Evolutionary conservation across 768 basidiomycete genomes (phyloP), one percentile per base, ranked within the genome.

Genomic region (Psilocybe tampanensis): DNA sequence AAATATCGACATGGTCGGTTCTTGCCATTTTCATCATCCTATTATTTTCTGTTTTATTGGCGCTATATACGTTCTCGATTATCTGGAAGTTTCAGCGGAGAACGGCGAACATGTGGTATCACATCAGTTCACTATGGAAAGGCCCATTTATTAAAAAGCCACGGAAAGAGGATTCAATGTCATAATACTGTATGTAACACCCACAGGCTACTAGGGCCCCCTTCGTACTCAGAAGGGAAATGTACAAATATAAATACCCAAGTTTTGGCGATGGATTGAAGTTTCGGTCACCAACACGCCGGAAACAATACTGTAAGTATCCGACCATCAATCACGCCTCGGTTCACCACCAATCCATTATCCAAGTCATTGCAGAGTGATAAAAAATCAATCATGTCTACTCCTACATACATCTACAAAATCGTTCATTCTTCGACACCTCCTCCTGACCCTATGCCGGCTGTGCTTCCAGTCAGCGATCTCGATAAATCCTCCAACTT

Each of bases 361-460:
- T n/a, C n/a, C n/a, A 34, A 34, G 33, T 34, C 33, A n/a, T n/a
- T 34, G 33, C 33, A 8, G 33, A 8, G 33, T 34, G 15, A 34
- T 34, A 8, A 15, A 15, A 39, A 15, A 39, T 39, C 12, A 39
- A 39, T n/a, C 8, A 66, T 70, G 61, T 62, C 67, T 8, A 59
- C 47, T 17, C 86, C 84, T 4, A 78, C 72, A 2, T 86, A 85
- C 68, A 51, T 88, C 58, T 89, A 88, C 75, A 89, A 88, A 62
- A 78, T 89, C 57, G 68, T 86, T 29, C 73, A 78, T 12, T 64
- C 72, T 36, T 70, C 76, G 8, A 60, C 75, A 8, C 70, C 79
- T n/a, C 75, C 79, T 26, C 67, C 75, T 2, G 65, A 66, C 7
- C 72, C 71, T 1, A 68, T 85, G 13, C 83, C 84, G 7, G 66